phyloP scores from a whole-genome alignment of 2,329 filamentous ascomycete genomes.

The Colletotrichum godetiae region DNA sequence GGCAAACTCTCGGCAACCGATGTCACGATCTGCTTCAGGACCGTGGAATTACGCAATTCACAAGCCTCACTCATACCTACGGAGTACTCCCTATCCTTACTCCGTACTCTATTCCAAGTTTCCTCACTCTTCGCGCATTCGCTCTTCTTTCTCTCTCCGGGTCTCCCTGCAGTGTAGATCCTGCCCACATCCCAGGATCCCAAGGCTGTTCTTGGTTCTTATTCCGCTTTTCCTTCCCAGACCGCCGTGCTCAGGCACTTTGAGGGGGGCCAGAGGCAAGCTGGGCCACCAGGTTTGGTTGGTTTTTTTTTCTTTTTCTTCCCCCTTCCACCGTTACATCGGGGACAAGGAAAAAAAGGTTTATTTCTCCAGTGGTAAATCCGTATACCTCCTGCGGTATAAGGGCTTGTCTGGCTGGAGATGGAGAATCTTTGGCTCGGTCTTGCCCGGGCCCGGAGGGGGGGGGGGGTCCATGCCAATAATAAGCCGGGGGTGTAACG shows the following conservation, averaged over 20 bases:
- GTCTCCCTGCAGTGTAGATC: neutral
- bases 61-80: too few species aligned
- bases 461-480: neutral
- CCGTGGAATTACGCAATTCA: neutral
- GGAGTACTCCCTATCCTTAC: too few species aligned
- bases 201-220: neutral
- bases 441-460: neutral
- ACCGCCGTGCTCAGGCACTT: neutral
- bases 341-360: too few species aligned
- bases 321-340: neutral
- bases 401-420: neutral
- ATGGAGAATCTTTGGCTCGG: neutral
- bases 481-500: neutral
- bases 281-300: too few species aligned
- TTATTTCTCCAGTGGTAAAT: too few species aligned
- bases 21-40: neutral
- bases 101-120: too few species aligned
- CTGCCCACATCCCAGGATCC: neutral
- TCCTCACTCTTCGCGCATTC: neutral
- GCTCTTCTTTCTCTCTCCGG: neutral
- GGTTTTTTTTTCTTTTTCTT: too few species aligned
- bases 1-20: neutral
- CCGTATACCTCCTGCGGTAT: too few species aligned
- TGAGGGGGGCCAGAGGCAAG: too few species aligned
- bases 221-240: neutral